phyloP scores from a whole-genome alignment of 2,329 filamentous ascomycete species.

The Endoconidiophora laricicola region DNA sequence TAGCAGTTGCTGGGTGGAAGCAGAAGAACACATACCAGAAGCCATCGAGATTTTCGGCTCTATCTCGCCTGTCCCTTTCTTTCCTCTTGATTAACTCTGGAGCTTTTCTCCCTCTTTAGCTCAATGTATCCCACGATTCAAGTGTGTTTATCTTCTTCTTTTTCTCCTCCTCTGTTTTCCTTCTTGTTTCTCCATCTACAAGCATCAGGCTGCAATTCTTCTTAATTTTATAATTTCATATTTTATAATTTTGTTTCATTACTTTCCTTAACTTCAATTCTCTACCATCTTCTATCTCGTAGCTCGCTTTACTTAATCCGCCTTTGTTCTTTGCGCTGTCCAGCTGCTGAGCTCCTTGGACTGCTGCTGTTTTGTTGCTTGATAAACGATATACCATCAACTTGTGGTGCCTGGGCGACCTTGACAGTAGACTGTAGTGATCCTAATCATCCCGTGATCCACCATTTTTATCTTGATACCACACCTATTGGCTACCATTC shows the following conservation, averaged over 20 bases:
- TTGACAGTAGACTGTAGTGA: constrained; percentile 4
- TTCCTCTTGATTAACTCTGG: background rate
- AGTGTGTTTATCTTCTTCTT: constrained; percentile 3
- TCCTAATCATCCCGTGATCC: constrained; percentile 9
- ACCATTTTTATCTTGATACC: background rate
- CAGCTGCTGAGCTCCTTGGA: too few species aligned
- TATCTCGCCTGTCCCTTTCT: constrained; percentile 3
- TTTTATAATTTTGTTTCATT: background rate
- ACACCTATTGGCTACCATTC: too few species aligned
- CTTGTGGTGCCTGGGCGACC: too few species aligned
- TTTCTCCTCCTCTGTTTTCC: background rate
- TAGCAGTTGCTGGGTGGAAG: background rate
- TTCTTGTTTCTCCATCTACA: background rate
- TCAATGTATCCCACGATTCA: background rate
- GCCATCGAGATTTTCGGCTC: background rate
- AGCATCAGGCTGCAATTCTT: background rate
- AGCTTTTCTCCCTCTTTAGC: background rate
- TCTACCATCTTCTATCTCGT: too few species aligned
- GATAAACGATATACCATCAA: too few species aligned
- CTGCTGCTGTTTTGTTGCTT: too few species aligned
- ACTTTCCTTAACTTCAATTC: background rate
- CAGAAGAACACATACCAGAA: background rate
- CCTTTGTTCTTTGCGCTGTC: too few species aligned
- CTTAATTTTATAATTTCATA: background rate
- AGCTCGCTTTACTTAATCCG: too few species aligned